These are phyloP conservation scores for Corynascus novoguineensis DNA, from an alignment of 495 filamentous ascomycete species.

Conservation along the genomic window DNA sequence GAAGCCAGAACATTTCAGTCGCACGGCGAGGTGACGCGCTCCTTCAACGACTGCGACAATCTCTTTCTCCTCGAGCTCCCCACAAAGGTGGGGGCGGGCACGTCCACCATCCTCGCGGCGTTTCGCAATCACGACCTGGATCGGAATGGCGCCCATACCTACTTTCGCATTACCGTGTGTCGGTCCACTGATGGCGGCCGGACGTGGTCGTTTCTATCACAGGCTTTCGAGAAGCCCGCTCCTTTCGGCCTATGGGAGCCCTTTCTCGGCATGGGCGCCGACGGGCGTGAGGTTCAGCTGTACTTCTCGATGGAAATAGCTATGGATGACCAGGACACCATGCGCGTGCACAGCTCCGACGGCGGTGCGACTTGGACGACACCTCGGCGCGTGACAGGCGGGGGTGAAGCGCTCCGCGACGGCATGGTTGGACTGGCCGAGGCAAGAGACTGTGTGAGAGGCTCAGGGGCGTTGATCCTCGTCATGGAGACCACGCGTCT, in stretches of 20 bases:
- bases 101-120: constrained; percentile 45
- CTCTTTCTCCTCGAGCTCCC: constrained; percentile 53
- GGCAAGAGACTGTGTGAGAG: constrained; percentile 26
- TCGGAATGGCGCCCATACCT: constrained; percentile 34
- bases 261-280: constrained; percentile 47
- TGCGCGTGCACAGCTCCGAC: constrained; percentile 52
- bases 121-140: constrained; percentile 58
- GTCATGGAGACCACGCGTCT: constrained; percentile 53
- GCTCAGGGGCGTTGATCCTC: constrained; percentile 43
- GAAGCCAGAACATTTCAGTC: constrained; percentile 37
- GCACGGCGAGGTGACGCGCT: constrained; percentile 30
- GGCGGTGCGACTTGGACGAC: constrained; percentile 49
- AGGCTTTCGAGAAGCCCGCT: constrained; percentile 33
- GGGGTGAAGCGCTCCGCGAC: constrained; percentile 42
- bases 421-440: constrained; percentile 54
- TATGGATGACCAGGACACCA: constrained; percentile 49
- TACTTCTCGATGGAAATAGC: constrained; percentile 44
- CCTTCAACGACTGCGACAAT: constrained; percentile 54
- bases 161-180: constrained; percentile 59
- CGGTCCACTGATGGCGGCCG: constrained; percentile 49
- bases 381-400: constrained; percentile 22
- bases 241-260: constrained; percentile 56
- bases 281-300: constrained; percentile 47
- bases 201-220: constrained; percentile 51
- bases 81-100: constrained; percentile 23